Conservation (phyloP, 768 basidiomycete species). For the Bullera alba region DNA sequence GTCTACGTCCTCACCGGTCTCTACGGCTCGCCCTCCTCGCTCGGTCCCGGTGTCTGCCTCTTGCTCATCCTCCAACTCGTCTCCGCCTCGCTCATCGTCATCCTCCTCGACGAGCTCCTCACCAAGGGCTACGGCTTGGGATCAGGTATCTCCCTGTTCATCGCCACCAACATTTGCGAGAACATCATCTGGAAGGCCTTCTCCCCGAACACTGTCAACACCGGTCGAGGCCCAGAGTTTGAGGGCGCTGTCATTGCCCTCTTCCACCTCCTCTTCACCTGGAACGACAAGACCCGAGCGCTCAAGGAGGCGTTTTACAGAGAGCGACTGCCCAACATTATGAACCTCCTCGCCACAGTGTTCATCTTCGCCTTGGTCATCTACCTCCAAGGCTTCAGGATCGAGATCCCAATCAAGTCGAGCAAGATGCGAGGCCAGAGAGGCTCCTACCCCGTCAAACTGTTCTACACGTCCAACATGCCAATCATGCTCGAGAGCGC, state of each 20-base stretch:
- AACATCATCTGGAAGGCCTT: slow-evolving; percentile 99
- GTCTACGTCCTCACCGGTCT: slow-evolving; percentile 96
- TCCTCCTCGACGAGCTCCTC: slow-evolving; percentile 95
- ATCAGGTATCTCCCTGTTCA: slow-evolving; percentile 96
- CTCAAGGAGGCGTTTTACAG: slow-evolving; percentile 98
- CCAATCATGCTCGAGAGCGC: slow-evolving; percentile 98
- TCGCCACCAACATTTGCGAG: slow-evolving; percentile 99
- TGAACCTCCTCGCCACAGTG: slow-evolving; percentile 91
- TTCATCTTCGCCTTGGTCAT: slow-evolving; percentile 90
- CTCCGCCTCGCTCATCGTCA: slow-evolving; percentile 88
- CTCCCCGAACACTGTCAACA: slow-evolving; percentile 95
- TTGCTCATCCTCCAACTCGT: slow-evolving; percentile 93
- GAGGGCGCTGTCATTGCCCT: slow-evolving; percentile 93
- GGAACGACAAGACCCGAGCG: slow-evolving; percentile 96
- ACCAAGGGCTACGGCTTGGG: slow-evolving; percentile 99
- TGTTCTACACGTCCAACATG: slow-evolving; percentile 99
- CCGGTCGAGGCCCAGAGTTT: slow-evolving; percentile 94
- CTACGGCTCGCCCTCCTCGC: slow-evolving; percentile 84
- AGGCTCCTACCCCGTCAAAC: slow-evolving; percentile 90
- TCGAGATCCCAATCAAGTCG: slow-evolving; percentile 97
- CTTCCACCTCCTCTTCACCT: slow-evolving; percentile 96
- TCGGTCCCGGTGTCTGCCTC: slow-evolving; percentile 95
- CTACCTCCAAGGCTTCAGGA: slow-evolving; percentile 97
- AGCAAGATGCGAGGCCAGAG: slow-evolving; percentile 94
- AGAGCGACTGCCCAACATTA: slow-evolving; percentile 90